phyloP scores from a whole-genome alignment of 2,329 filamentous ascomycete species.

The Iodosphaeria phyllophila region DNA sequence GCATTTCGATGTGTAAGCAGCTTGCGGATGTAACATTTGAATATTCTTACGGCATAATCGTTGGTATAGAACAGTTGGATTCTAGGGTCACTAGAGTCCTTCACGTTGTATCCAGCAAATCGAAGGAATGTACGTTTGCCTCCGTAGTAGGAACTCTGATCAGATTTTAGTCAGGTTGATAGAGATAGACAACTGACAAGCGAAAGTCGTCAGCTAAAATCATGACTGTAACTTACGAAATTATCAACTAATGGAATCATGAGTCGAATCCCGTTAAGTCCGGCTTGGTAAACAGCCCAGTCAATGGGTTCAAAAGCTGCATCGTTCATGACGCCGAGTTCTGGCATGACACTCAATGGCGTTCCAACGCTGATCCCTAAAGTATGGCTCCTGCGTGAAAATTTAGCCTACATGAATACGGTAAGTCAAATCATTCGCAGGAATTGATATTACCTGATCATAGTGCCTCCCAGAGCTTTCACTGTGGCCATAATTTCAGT shows the following conservation, averaged over 20 bases:
- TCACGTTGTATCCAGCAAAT: constrained; percentile 24
- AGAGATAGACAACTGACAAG: background rate
- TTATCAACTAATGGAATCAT: constrained; percentile 26
- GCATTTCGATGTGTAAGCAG: constrained; percentile 25
- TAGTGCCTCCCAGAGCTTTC: constrained; percentile 23
- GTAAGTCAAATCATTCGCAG: too few relatives aligned
- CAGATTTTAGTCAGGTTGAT: background rate
- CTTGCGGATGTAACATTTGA: constrained; percentile 24
- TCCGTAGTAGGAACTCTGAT: constrained; percentile 27
- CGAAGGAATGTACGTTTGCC: constrained; percentile 29
- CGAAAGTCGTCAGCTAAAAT: background rate
- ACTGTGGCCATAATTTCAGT: constrained; percentile 26
- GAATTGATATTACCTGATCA: constrained; percentile 22
- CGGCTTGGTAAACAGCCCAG: constrained; percentile 26
- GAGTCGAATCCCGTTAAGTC: constrained; percentile 22
- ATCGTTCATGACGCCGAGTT: constrained; percentile 19
- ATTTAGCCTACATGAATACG: too few relatives aligned
- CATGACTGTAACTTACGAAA: constrained; percentile 15
- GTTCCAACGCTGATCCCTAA: constrained; percentile 26
- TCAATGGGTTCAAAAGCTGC: constrained; percentile 25
- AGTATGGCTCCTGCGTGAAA: too few relatives aligned
- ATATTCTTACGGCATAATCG: constrained; percentile 18
- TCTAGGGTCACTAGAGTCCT: constrained; percentile 16
- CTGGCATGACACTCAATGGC: constrained; percentile 24
- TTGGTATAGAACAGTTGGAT: constrained; percentile 28